A percentile compares a stretch with the other conserved stretches of the same genome.
phyloP scores from a whole-genome alignment of 768 basidiomycete species.

The Kondoa subrosea region DNA sequence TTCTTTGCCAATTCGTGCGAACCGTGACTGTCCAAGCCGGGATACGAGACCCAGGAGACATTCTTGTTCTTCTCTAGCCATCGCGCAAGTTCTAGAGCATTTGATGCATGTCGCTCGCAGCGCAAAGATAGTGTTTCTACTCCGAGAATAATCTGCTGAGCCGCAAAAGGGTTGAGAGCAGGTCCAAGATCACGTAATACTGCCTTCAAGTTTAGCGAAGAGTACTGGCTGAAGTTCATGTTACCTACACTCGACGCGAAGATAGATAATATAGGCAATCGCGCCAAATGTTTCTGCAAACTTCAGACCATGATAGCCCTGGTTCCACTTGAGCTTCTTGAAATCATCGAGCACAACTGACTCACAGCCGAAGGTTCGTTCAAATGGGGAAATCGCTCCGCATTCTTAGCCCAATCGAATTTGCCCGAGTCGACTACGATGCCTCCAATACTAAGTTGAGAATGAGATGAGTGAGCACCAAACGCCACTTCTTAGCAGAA shows the following conservation, averaged over 20 bases:
- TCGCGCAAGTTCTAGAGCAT: conserved; percentile 50
- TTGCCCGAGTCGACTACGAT: conserved; percentile 60
- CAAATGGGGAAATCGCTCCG: conserved; percentile 51
- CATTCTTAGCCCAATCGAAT: conserved; percentile 45
- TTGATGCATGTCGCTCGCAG: conserved; percentile 41
- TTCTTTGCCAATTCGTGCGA: conserved; percentile 45
- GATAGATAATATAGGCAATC: conserved; percentile 48
- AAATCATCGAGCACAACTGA: neutral
- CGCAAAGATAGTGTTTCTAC: conserved; percentile 23
- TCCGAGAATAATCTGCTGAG: conserved; percentile 60
- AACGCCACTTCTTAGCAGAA: no score
- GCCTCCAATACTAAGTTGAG: no score
- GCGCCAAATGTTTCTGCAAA: conserved; percentile 53
- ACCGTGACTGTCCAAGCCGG: conserved; percentile 48
- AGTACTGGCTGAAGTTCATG: neutral
- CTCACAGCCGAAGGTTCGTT: conserved; percentile 41
- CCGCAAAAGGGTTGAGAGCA: conserved; percentile 50
- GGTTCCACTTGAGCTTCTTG: conserved; percentile 30
- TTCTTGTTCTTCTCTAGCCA: conserved; percentile 51
- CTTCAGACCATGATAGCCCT: conserved; percentile 56
- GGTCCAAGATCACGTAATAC: conserved; percentile 27
- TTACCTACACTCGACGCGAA: conserved; percentile 39
- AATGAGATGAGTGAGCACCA: no score
- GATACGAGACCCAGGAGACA: conserved; percentile 57
- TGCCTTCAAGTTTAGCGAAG: neutral